Conservation (phyloP, 148 eudicot species). For the Tetragonia tetragonoides region DNA sequence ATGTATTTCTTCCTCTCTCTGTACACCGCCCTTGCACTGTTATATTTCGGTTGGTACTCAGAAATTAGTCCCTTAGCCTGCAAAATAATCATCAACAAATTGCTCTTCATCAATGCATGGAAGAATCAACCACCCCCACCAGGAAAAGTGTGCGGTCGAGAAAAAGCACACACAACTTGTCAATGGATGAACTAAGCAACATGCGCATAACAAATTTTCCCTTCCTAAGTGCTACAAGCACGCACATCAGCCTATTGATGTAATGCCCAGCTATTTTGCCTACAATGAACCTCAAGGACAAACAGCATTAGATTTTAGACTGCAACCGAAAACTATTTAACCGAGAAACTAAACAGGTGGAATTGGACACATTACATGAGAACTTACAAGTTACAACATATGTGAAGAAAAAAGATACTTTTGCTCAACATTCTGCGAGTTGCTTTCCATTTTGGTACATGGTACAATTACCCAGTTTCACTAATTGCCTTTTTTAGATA, state of each 20-base stretch:
- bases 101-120: background rate
- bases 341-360: background rate
- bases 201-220: background rate
- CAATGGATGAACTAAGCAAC: too few species aligned
- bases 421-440: too few species aligned
- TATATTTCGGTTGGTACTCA: conserved; percentile 90
- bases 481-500: too few species aligned
- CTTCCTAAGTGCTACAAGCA: conserved; percentile 1
- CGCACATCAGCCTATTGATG: conserved; percentile 1
- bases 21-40: conserved; percentile 97
- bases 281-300: background rate
- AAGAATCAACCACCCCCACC: background rate
- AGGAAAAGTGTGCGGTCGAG: too few species aligned
- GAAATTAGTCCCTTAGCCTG: conserved; percentile 97
- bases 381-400: background rate
- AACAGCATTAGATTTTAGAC: background rate
- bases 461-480: too few species aligned
- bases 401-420: background rate
- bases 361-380: background rate
- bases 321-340: background rate
- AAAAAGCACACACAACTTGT: too few species aligned
- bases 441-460: too few species aligned
- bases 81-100: conserved; percentile 28
- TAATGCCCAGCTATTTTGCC: background rate
- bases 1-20: conserved; percentile 82